Conservation (phyloP, 768 basidiomycete species). For the Lepiota venenata region DNA sequence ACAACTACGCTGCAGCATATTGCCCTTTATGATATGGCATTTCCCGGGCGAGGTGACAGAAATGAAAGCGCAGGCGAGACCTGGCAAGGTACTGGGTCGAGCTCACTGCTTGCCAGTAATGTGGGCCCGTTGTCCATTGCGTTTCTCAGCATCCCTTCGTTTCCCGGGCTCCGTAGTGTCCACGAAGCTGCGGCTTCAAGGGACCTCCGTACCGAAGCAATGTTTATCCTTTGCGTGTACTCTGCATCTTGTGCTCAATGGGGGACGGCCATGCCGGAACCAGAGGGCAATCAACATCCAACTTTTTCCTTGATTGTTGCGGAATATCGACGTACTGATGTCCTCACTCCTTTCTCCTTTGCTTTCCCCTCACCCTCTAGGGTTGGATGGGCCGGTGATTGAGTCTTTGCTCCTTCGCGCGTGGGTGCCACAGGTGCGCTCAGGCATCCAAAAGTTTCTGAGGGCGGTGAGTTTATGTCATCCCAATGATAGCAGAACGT, state of each 20-base stretch:
- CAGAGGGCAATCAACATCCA: too few species aligned
- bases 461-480: not conserved
- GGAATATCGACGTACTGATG: not conserved
- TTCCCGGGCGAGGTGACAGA: not conserved
- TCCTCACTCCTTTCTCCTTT: constrained; percentile 10
- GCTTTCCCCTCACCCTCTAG: constrained; percentile 23
- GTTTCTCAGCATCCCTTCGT: too few species aligned
- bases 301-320: too few species aligned
- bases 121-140: too few species aligned
- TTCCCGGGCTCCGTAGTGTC: too few species aligned
- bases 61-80: not conserved
- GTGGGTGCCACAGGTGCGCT: too few species aligned
- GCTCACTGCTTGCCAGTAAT: too few species aligned
- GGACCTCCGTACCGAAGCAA: too few species aligned
- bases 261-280: too few species aligned
- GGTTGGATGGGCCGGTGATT: constrained; percentile 61
- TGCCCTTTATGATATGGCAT: not conserved
- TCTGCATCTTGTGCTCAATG: too few species aligned
- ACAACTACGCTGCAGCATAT: not conserved
- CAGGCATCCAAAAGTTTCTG: not conserved
- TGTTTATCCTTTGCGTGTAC: too few species aligned
- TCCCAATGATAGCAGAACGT: not conserved
- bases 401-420: not conserved
- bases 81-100: not conserved
- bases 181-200: too few species aligned